A percentile compares a stretch with the other conserved stretches of the same genome.
These are phyloP conservation scores for Fagus sylvatica DNA, from an alignment of 306 rosid species.

Conservation along the genomic window DNA sequence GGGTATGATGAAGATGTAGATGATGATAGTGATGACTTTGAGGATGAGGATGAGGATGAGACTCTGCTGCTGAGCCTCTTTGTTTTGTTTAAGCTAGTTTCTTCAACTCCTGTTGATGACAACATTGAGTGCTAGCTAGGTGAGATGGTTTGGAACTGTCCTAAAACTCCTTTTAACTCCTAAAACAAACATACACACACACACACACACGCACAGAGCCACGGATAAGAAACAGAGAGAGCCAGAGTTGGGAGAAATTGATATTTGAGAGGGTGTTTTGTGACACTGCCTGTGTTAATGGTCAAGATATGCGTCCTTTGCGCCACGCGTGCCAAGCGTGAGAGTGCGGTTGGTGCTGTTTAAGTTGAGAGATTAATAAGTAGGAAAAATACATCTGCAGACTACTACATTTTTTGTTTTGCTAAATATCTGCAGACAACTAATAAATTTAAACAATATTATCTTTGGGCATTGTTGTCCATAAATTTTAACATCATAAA, in stretches of 20 bases:
- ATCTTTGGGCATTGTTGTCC: no score
- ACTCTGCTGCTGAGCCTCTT: background rate
- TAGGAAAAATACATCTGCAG: no score
- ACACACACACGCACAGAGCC: background rate
- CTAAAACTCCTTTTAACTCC: no score
- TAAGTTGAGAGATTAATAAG: no score
- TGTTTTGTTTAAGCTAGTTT: background rate
- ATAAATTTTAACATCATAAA: no score
- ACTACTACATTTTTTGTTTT: no score
- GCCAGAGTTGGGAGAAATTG: background rate
- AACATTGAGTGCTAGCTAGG: conserved; percentile 5
- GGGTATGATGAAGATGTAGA: conserved; percentile 11
- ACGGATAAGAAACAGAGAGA: background rate
- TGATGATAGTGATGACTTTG: conserved; percentile 5
- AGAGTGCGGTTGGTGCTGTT: background rate
- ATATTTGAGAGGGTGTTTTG: background rate
- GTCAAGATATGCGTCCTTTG: background rate
- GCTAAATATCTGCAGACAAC: no score
- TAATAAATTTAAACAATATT: no score
- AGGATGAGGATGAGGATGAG: background rate
- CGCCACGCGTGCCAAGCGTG: background rate
- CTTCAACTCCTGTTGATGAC: conserved; percentile 8
- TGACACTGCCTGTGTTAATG: background rate
- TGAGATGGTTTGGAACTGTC: background rate
- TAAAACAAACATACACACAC: no score